A percentile compares a stretch with the other conserved stretches of the same genome.
These are phyloP conservation scores for Hamigera avellanea DNA, from an alignment of 495 filamentous ascomycete species.

Conservation along the genomic window DNA sequence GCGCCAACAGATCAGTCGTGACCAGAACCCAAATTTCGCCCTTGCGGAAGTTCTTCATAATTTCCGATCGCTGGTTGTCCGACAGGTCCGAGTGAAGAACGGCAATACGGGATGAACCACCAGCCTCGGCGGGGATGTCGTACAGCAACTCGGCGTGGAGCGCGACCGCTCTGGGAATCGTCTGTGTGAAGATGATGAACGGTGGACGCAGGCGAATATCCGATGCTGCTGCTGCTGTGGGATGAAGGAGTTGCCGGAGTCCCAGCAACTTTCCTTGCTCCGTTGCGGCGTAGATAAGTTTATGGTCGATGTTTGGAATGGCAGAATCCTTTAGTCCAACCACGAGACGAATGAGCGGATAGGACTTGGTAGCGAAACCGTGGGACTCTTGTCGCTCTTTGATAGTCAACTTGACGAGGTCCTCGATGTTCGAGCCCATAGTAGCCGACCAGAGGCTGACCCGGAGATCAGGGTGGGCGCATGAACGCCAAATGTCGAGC, in stretches of 20 bases:
- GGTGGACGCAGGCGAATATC: constrained; percentile 65
- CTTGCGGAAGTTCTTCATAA: constrained; percentile 82
- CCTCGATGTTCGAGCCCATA: constrained; percentile 87
- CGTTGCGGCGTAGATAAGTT: constrained; percentile 79
- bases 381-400: constrained; percentile 31
- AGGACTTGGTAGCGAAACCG: constrained; percentile 11
- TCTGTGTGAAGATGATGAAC: constrained; percentile 91
- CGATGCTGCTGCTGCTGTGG: constrained; percentile 45
- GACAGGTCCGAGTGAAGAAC: constrained; percentile 82
- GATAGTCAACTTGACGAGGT: constrained; percentile 54
- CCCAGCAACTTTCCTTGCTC: constrained; percentile 90
- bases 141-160: constrained; percentile 85
- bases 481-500: constrained; percentile 71
- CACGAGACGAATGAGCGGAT: constrained; percentile 67
- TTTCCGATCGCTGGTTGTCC: constrained; percentile 56
- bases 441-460: constrained; percentile 90
- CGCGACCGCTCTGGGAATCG: constrained; percentile 77
- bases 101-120: constrained; percentile 75
- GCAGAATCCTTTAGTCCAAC: constrained; percentile 93
- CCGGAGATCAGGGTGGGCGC: constrained; percentile 51
- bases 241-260: constrained; percentile 83
- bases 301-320: constrained; percentile 81
- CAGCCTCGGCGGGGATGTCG: constrained; percentile 82
- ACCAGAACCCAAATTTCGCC: constrained; percentile 95
- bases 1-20: constrained; percentile 83